Evolutionary conservation across 2,329 filamentous ascomycete genomes (phyloP).

Genomic region (Phaeosphaeriaceae sp.): DNA sequence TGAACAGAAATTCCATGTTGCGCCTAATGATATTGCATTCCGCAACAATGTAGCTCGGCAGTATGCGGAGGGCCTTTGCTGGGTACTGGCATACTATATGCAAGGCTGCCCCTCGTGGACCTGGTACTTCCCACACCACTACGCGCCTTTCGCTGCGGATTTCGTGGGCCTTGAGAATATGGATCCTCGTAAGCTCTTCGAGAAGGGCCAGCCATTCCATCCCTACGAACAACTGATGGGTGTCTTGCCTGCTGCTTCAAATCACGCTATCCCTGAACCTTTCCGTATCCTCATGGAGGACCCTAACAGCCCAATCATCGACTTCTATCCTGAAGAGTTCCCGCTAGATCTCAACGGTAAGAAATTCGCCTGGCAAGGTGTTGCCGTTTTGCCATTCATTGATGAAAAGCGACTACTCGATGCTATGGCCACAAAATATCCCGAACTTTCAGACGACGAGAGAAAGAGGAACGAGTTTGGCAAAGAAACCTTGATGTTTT

Average conservation of each 20-base stretch:
- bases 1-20: conserved; percentile 90
- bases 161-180: conserved; percentile 84
- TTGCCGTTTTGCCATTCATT: conserved; percentile 93
- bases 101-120: conserved; percentile 98
- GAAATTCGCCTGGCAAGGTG: conserved; percentile 98
- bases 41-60: conserved; percentile 84
- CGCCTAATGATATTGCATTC: conserved; percentile 81
- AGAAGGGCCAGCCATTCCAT: conserved; percentile 82
- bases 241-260: conserved; percentile 90
- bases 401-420: conserved; percentile 84
- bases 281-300: conserved; percentile 93
- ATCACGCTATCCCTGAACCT: conserved; percentile 84
- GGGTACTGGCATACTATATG: conserved; percentile 97
- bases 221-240: conserved; percentile 99
- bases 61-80: conserved; percentile 94
- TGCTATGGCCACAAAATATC: conserved; percentile 84
- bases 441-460: conserved; percentile 78
- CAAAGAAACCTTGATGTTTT: conserved; percentile 81
- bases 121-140: conserved; percentile 99
- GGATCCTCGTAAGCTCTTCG: conserved; percentile 71
- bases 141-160: conserved; percentile 95
- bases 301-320: conserved; percentile 87
- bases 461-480: conserved; percentile 78
- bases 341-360: conserved; percentile 94
- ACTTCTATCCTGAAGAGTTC: conserved; percentile 97